Base-by-base conservation (phyloP, 768 basidiomycete species). In the Leccinum uliginosum region DNA sequence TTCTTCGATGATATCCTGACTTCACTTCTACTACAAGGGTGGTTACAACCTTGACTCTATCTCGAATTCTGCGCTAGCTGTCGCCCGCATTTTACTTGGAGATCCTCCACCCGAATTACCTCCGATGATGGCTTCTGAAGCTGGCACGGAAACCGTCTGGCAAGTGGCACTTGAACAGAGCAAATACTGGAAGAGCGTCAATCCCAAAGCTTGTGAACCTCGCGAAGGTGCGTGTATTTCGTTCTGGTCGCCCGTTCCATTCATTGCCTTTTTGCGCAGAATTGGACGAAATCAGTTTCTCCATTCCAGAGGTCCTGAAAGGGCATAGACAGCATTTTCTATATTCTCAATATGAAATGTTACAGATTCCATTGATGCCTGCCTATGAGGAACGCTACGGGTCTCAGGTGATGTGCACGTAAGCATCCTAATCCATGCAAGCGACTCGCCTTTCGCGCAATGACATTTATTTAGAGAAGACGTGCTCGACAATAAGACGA, bases 31-130 rank as follows among this genome's bases (percentile, higher is more conserved):
- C 9, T 24, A 19, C 11, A 59, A 98, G 95, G 97, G 97, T 10
- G 97, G 97, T 2, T 99, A 99, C 73, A 93, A 94, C 64, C 80
- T 98, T 26, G 81, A 91, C 15, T 87, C 97, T 2, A 91, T 95
- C 61, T 89, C 94, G 19, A 78, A 77, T 15, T 98, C 94, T 21
- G 89, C 93, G 0, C 71, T 94, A 34, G 95, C 93, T 2, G 96
- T 98, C 29, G 83, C 89, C 6, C 79, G 82, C 57, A 81, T 93
- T n/a, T 74, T 98, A n/a, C 80, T 98, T 8, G 97, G 97, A 3
- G 89, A 94, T 61, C 79, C 89, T 2, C 93, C 95, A 0, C 87
- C 86, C 1, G 80, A 85, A 57, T 73, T 98, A 7, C 80, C 82
- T 0, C 80, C 89, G 1, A 74, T 93, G 73, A 75, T 82, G 26